Evolutionary conservation across 768 basidiomycete species (phyloP).

Genomic region (Calocybe indica): DNA sequence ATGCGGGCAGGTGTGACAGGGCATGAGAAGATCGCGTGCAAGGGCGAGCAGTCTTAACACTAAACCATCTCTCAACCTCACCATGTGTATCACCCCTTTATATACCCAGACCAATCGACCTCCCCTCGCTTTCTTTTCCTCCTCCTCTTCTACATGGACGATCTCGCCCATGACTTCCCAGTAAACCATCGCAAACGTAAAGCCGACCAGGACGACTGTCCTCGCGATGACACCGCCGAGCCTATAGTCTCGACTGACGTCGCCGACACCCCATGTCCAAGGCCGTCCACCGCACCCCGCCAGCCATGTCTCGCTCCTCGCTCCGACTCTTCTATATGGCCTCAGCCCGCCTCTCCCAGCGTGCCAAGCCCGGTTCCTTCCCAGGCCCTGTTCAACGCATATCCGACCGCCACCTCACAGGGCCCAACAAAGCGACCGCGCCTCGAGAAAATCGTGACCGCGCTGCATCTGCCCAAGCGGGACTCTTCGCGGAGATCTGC

Average conservation of each 20-base stretch:
- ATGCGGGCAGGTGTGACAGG: conserved; percentile 15
- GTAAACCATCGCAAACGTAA: conserved; percentile 64
- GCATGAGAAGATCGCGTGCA: conserved; percentile 28
- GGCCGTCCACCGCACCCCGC: conserved; percentile 26
- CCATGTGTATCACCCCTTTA: conserved; percentile 35
- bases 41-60: conserved; percentile 6
- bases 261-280: conserved; percentile 16
- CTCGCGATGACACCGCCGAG: conserved; percentile 35
- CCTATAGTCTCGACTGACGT: conserved; percentile 22
- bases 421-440: conserved; percentile 33
- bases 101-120: conserved; percentile 24
- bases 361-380: conserved; percentile 25
- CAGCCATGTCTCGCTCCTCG: conserved; percentile 31
- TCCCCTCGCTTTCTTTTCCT: conserved; percentile 13
- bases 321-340: conserved; percentile 18
- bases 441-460: conserved; percentile 27
- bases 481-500: conserved; percentile 14
- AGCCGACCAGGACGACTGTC: conserved; percentile 28
- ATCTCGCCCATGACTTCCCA: conserved; percentile 49
- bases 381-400: conserved; percentile 14
- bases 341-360: conserved; percentile 22
- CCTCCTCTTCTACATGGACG: conserved; percentile 43
- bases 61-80: conserved; percentile 11
- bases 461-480: conserved; percentile 14
- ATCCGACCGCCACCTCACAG: conserved; percentile 3